These are phyloP conservation scores for Fusarium dlaminii DNA, from an alignment of 2,329 filamentous ascomycete genomes.

Conservation along the genomic window DNA sequence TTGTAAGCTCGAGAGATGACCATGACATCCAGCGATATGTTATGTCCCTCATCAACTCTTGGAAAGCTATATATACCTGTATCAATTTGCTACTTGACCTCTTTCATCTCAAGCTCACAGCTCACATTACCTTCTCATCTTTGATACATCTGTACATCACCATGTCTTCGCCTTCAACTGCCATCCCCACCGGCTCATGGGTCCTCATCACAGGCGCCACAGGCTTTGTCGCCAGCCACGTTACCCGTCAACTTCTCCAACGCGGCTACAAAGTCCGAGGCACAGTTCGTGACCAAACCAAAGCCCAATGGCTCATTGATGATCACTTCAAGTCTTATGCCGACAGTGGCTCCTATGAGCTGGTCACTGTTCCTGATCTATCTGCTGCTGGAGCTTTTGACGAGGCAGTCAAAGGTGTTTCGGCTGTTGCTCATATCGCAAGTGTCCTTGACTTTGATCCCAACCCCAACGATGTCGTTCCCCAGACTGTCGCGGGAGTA, in stretches of 20 bases:
- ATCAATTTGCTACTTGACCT: not conserved
- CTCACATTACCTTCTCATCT: too few species aligned
- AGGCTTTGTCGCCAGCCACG: conserved; percentile 56
- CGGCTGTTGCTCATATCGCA: conserved; percentile 57
- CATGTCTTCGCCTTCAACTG: not conserved
- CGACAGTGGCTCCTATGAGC: conserved; percentile 47
- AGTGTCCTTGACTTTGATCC: conserved; percentile 51
- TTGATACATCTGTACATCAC: accelerated
- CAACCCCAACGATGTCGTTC: conserved; percentile 55
- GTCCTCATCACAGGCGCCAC: conserved; percentile 59
- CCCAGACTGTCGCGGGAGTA: conserved; percentile 48
- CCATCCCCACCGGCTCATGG: conserved; percentile 42
- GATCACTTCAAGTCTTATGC: conserved; percentile 44
- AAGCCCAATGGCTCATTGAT: conserved; percentile 48
- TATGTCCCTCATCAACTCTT: not conserved
- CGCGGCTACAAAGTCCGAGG: conserved; percentile 56
- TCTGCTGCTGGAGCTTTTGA: conserved; percentile 50
- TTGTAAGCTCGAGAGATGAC: not conserved
- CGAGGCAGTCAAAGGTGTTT: conserved; percentile 43
- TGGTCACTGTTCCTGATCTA: conserved; percentile 52
- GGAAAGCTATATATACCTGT: not conserved
- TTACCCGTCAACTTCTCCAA: conserved; percentile 52
- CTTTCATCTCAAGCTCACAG: not conserved
- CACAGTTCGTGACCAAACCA: conserved; percentile 50
- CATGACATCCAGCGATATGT: not conserved